phyloP scores from a whole-genome alignment of 2,329 filamentous ascomycete species.

The Alternaria sp. region DNA sequence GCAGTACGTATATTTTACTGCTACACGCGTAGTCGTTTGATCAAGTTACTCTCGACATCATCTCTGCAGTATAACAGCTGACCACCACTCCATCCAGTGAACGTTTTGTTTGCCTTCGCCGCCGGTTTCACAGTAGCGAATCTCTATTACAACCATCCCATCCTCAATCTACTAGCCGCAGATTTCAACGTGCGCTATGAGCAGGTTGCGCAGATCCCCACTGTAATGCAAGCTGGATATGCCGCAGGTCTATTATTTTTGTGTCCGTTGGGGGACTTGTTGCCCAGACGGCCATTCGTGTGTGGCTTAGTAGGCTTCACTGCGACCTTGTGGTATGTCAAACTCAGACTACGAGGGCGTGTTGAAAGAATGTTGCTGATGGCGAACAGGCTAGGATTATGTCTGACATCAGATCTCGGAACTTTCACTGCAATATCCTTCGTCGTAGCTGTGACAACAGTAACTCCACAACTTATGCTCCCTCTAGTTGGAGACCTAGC shows the following conservation, averaged over 20 bases:
- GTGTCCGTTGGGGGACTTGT: conserved; percentile 75
- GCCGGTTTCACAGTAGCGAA: conserved; percentile 80
- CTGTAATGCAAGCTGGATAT: conserved; percentile 81
- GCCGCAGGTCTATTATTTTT: conserved; percentile 76
- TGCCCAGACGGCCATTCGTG: conserved; percentile 74
- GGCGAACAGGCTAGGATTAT: conserved; percentile 65
- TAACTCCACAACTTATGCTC: conserved; percentile 78
- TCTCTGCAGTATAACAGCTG: neutral
- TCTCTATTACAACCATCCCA: conserved; percentile 82
- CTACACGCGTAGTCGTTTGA: neutral
- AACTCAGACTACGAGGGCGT: neutral
- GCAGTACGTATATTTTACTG: conserved; percentile 33
- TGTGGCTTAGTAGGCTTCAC: conserved; percentile 72
- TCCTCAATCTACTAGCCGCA: conserved; percentile 75
- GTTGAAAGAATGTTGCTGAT: neutral
- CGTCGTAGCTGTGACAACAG: conserved; percentile 77
- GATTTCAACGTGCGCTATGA: conserved; percentile 77
- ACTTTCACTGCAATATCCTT: conserved; percentile 76
- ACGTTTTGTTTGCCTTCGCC: conserved; percentile 74
- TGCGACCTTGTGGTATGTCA: conserved; percentile 68
- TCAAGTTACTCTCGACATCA: neutral
- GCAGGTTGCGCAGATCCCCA: conserved; percentile 72
- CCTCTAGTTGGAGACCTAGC: conserved; percentile 82
- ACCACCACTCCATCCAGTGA: conserved; percentile 55
- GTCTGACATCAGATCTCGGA: conserved; percentile 70